Conservation (phyloP, 495 filamentous ascomycete species). For the Cairneyella variabilis region DNA sequence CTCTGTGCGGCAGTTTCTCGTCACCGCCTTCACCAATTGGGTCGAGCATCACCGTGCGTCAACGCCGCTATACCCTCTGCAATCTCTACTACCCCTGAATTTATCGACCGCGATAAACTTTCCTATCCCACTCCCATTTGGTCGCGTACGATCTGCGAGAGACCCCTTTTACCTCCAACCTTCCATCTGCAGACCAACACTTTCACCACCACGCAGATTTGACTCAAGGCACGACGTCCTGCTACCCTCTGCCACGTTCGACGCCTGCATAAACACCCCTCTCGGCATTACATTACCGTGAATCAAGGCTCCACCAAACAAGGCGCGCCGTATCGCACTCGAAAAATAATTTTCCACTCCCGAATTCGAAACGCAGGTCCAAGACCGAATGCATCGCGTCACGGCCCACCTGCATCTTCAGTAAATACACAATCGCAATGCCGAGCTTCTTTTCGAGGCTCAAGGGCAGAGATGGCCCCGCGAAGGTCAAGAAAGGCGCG, state of each 20-base stretch:
- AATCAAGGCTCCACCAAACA: background rate
- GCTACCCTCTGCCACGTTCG: no score
- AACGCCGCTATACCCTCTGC: background rate
- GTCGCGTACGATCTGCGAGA: constrained; percentile 2
- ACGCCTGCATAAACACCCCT: background rate
- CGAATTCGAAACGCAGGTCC: no score
- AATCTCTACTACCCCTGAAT: constrained; percentile 18
- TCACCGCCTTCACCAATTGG: constrained; percentile 3
- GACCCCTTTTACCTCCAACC: constrained; percentile 2
- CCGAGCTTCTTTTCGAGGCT: constrained; percentile 70
- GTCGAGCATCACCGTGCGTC: background rate
- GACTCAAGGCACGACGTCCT: background rate
- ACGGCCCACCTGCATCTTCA: background rate
- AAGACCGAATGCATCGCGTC: constrained; percentile 14
- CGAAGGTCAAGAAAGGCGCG: constrained; percentile 50
- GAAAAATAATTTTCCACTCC: background rate
- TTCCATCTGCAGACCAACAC: background rate
- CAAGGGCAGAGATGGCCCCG: constrained; percentile 61
- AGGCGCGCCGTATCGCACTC: background rate
- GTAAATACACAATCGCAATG: constrained; percentile 30
- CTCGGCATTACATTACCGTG: background rate
- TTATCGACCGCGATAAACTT: constrained; percentile 13
- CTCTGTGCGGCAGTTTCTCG: background rate
- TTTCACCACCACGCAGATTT: background rate
- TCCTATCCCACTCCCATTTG: constrained; percentile 11